phyloP scores from a whole-genome alignment of 2,329 filamentous ascomycete species.

The Eurotiales sp. region DNA sequence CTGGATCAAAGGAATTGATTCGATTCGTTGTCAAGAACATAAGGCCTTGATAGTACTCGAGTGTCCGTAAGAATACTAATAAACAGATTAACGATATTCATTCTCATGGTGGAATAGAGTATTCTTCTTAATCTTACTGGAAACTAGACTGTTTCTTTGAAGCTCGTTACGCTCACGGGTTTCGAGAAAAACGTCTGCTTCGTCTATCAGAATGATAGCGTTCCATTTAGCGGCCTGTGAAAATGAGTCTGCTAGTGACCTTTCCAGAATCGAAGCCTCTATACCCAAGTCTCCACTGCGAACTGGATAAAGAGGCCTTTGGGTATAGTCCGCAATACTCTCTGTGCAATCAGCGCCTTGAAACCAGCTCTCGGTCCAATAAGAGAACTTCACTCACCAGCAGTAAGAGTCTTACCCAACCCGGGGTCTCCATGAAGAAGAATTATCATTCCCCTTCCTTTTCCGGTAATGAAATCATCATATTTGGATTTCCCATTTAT shows the following conservation, averaged over 20 bases:
- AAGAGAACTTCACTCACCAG: no score
- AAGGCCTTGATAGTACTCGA: slow-evolving; percentile 43
- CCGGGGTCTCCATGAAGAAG: slow-evolving; percentile 23
- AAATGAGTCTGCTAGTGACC: not conserved
- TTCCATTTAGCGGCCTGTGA: not conserved
- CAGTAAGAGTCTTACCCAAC: slow-evolving; percentile 19
- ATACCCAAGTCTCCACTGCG: slow-evolving; percentile 35
- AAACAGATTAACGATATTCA: not conserved
- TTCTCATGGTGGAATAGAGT: not conserved
- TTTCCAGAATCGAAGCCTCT: not conserved
- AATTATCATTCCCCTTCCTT: slow-evolving; percentile 24
- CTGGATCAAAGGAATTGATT: slow-evolving; percentile 35
- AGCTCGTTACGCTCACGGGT: not conserved
- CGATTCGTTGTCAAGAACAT: slow-evolving; percentile 43
- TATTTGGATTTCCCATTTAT: no score
- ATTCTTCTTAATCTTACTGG: not conserved
- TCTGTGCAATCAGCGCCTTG: no score
- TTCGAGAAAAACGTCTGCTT: slow-evolving; percentile 7
- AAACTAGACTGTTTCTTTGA: not conserved
- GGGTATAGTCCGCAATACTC: slow-evolving; percentile 17
- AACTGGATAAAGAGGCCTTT: slow-evolving; percentile 20
- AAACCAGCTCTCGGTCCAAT: no score
- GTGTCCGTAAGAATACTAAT: slow-evolving; percentile 36
- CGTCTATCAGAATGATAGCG: slow-evolving; percentile 5
- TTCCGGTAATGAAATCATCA: not conserved